These are phyloP conservation scores for Microcyclosporella mali DNA, from an alignment of 2,329 filamentous ascomycete genomes.

Conservation along the genomic window DNA sequence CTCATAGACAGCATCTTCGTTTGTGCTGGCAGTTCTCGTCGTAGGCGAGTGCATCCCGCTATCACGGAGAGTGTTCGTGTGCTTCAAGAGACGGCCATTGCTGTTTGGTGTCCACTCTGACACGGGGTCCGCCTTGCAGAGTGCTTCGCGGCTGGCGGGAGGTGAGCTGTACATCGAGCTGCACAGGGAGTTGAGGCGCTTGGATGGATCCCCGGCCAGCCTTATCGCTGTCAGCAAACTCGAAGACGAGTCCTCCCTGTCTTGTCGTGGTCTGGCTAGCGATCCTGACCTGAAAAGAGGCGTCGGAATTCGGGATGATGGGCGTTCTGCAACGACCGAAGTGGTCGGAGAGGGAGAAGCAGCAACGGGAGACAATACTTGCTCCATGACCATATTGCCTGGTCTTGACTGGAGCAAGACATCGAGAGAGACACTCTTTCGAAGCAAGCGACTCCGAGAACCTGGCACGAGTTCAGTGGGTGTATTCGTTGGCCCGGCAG, in stretches of 20 bases:
- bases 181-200: conserved; percentile 19
- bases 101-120: conserved; percentile 1
- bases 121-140: conserved; percentile 2
- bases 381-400: background rate
- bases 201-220: conserved; percentile 21
- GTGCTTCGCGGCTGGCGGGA: conserved; percentile 12
- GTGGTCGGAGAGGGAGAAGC: conserved; percentile 21
- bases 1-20: conserved; percentile 2
- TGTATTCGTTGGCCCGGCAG: conserved; percentile 10
- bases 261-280: conserved; percentile 32
- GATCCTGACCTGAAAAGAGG: conserved; percentile 30
- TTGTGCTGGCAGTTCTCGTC: conserved; percentile 16
- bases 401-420: conserved; percentile 8
- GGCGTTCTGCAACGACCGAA: conserved; percentile 9
- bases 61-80: conserved; percentile 21
- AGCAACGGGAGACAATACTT: conserved; percentile 16
- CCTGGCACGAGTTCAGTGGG: background rate
- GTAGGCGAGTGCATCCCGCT: conserved; percentile 16
- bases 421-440: conserved; percentile 23
- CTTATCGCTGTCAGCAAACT: conserved; percentile 32
- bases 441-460: conserved; percentile 13
- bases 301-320: conserved; percentile 39
- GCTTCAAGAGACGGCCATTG: conserved; percentile 18
- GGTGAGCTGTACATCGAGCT: conserved; percentile 25
- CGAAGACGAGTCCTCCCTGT: conserved; percentile 35